Evolutionary conservation across 768 basidiomycete species (phyloP).

Genomic region (Trichaptum fuscoviolaceum): DNA sequence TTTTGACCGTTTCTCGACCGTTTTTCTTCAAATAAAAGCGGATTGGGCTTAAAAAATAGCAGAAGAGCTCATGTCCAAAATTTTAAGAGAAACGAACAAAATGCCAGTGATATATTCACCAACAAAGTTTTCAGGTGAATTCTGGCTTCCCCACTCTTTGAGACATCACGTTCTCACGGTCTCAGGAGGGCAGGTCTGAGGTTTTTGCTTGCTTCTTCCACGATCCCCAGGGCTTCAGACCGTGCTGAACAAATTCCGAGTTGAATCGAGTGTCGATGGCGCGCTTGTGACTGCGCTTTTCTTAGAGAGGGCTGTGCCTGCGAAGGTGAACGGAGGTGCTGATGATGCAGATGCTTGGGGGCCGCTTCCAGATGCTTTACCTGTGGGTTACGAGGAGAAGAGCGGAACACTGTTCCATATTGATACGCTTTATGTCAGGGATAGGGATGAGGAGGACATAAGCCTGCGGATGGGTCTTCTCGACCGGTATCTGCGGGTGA

Average conservation of each 20-base stretch:
- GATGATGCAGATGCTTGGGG: conserved; percentile 62
- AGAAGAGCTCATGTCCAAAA: too few relatives aligned
- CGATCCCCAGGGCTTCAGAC: conserved; percentile 58
- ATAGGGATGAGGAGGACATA: conserved; percentile 65
- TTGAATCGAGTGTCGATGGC: conserved; percentile 58
- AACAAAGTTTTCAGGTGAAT: too few relatives aligned
- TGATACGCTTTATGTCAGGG: conserved; percentile 63
- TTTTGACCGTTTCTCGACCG: too few relatives aligned
- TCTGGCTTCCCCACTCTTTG: too few relatives aligned
- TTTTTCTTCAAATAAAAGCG: too few relatives aligned
- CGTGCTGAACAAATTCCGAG: conserved; percentile 79
- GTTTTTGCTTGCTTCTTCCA: conserved; percentile 25
- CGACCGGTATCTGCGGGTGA: conserved; percentile 63
- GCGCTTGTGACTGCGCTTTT: conserved; percentile 65
- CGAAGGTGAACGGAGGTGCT: conserved; percentile 32
- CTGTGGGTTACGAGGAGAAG: conserved; percentile 55
- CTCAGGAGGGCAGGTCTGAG: too few relatives aligned
- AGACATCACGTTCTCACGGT: too few relatives aligned
- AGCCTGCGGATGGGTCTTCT: conserved; percentile 73
- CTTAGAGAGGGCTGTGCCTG: conserved; percentile 44
- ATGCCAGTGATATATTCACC: too few relatives aligned
- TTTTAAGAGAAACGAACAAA: too few relatives aligned
- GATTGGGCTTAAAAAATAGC: too few relatives aligned
- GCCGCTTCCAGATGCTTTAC: conserved; percentile 26
- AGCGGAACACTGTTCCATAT: conserved; percentile 66